These are phyloP conservation scores for Clavariopsis aquatica DNA, from an alignment of 495 filamentous ascomycete species.

Conservation along the genomic window DNA sequence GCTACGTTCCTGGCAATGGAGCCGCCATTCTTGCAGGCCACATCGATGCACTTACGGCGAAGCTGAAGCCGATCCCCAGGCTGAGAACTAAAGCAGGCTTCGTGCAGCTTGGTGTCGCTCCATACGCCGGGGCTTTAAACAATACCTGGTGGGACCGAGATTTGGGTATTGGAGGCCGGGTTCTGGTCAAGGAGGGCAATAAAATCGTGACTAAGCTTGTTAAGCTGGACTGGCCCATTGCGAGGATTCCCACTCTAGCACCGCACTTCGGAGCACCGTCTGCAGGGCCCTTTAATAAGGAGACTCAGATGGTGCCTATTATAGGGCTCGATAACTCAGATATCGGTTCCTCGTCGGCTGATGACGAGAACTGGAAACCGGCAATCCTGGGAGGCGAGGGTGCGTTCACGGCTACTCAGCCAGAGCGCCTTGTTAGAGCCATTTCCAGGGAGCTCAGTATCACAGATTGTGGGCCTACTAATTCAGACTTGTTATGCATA, in stretches of 20 bases:
- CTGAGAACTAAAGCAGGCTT: slow-evolving; percentile 80
- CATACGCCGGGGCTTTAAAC: slow-evolving; percentile 84
- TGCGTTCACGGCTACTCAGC: slow-evolving; percentile 78
- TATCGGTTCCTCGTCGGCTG: slow-evolving; percentile 30
- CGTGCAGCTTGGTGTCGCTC: slow-evolving; percentile 86
- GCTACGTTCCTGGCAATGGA: slow-evolving; percentile 85
- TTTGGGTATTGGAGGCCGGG: slow-evolving; percentile 82
- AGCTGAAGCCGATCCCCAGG: slow-evolving; percentile 83
- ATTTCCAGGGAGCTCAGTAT: slow-evolving; percentile 75
- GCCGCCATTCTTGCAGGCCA: slow-evolving; percentile 81
- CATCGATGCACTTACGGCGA: slow-evolving; percentile 86
- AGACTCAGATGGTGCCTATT: slow-evolving; percentile 93
- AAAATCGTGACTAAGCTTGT: slow-evolving; percentile 83
- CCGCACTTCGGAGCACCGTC: slow-evolving; percentile 88
- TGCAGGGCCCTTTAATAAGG: slow-evolving; percentile 75
- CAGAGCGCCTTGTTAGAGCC: slow-evolving; percentile 76
- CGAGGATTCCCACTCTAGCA: slow-evolving; percentile 87
- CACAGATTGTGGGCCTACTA: slow-evolving; percentile 56
- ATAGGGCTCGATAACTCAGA: slow-evolving; percentile 83
- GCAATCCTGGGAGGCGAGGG: slow-evolving; percentile 48
- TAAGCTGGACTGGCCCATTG: slow-evolving; percentile 91
- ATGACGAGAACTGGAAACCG: slow-evolving; percentile 41
- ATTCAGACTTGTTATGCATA: neutral
- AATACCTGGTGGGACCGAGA: slow-evolving; percentile 94
- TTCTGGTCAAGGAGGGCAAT: slow-evolving; percentile 76